Evolutionary conservation across 73 alveolate species (phyloP), one percentile per base, ranked within the genome.

Genomic region (Paramecium bursaria): DNA sequence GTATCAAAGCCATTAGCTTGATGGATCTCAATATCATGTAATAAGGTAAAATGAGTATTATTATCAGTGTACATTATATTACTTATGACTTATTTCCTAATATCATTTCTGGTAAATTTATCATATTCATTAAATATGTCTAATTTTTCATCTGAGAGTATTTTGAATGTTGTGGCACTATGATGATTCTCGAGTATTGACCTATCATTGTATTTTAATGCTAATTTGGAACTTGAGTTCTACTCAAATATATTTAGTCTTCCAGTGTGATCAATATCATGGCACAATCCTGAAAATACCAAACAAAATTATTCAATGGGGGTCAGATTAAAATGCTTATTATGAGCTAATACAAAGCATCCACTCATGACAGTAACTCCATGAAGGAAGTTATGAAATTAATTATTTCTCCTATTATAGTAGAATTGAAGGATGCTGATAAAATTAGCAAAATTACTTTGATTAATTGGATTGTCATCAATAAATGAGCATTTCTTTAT

Each of bases 131-230:
- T 82, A 27, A 92, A 73, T 13, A 92, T 74, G 52, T 90, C 86
- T 14, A 74, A 73, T 87, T 85, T 75, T 52, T 92, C 87, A 4
- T 86, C 47, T 25, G 42, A 44, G 48, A 95, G 67, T 46, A 95
- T 50, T 90, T 86, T 91, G 90, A 93, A 95, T 3, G 97, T 80
- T 49, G 89, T 90, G 4, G 98, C 95, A 39, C 87, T 85, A 74
- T 95, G 99, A 85, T 93, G 94, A 79, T 86, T 92, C 85, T 95
- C 99, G 21, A 95, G 88, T 2, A 95, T 95, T 61, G 97, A 86
- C 51, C 75, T 90, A 86, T 95, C 99, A 50, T 95, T 94, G 75
- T 93, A 95, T 54, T 85, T 85, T 11, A 93, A 21, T 3, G 99
- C 96, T 33, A 90, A 86, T 73, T 85, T 76, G 50, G 91, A 55